Conservation (phyloP, 208 protist genomes). For the Leptomonas pyrrhocoris region DNA sequence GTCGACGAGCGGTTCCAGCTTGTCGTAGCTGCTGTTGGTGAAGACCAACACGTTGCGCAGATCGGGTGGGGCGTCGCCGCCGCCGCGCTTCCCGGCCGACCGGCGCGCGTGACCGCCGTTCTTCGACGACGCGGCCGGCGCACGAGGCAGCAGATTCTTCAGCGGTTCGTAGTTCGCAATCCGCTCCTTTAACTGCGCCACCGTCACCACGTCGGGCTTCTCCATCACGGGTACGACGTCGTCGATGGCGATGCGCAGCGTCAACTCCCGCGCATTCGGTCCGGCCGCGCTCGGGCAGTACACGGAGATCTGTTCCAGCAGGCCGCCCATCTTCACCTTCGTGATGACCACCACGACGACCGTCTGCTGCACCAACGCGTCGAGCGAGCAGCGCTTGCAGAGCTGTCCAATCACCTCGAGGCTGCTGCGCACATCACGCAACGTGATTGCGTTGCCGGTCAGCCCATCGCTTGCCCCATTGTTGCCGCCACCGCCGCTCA, state of each 20-base stretch:
- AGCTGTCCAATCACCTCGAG: constrained; percentile 52
- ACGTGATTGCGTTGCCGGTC: constrained; percentile 23
- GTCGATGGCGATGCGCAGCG: constrained; percentile 78
- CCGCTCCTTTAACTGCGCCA: constrained; percentile 78
- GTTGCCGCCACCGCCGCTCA: constrained; percentile 26
- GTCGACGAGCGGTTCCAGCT: constrained; percentile 76
- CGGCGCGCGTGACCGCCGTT: constrained; percentile 10
- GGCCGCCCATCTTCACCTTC: constrained; percentile 62
- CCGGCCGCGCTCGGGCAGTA: constrained; percentile 63
- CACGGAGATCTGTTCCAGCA: constrained; percentile 82
- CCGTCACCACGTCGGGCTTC: constrained; percentile 64
- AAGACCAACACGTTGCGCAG: constrained; percentile 86
- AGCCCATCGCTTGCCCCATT: not conserved
- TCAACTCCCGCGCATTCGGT: constrained; percentile 51
- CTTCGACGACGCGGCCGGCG: constrained; percentile 4
- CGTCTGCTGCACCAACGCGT: constrained; percentile 64
- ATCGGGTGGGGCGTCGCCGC: constrained; percentile 21
- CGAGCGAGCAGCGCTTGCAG: constrained; percentile 49
- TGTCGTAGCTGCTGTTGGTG: constrained; percentile 67
- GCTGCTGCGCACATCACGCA: constrained; percentile 33
- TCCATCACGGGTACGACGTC: constrained; percentile 80
- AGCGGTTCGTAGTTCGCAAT: constrained; percentile 78
- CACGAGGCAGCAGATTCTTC: constrained; percentile 38
- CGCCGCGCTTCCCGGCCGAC: constrained; percentile 28
- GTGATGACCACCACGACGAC: constrained; percentile 80